These are phyloP conservation scores for Pseudocercospora musae DNA, from an alignment of 2,329 filamentous ascomycete genomes.

Conservation along the genomic window DNA sequence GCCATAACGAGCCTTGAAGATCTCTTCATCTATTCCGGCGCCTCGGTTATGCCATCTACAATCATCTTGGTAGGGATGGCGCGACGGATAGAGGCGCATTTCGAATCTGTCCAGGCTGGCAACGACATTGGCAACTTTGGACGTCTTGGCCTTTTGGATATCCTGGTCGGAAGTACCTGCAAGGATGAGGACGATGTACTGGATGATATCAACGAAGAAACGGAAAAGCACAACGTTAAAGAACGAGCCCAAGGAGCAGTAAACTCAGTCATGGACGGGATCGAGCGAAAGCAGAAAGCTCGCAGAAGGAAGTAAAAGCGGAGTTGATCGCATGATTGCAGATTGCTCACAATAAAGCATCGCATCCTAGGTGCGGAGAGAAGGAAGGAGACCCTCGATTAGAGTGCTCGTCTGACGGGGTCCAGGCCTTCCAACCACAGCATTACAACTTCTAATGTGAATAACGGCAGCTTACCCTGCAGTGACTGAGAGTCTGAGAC, in stretches of 20 bases:
- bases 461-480: background rate
- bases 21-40: slow-evolving; percentile 62
- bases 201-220: slow-evolving; percentile 55
- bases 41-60: slow-evolving; percentile 57
- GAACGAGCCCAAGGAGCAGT: slow-evolving; percentile 40
- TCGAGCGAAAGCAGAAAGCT: slow-evolving; percentile 15
- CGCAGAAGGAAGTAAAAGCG: slow-evolving; percentile 7
- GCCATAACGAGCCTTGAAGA: slow-evolving; percentile 64
- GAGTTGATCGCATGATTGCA: background rate
- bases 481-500: background rate
- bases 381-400: background rate
- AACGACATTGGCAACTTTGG: slow-evolving; percentile 38
- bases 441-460: background rate
- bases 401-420: background rate
- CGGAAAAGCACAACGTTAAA: slow-evolving; percentile 53
- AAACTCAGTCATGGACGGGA: slow-evolving; percentile 11
- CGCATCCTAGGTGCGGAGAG: background rate
- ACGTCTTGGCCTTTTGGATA: slow-evolving; percentile 58
- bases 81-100: slow-evolving; percentile 57
- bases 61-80: slow-evolving; percentile 60
- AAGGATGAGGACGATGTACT: slow-evolving; percentile 51
- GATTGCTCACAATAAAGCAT: background rate
- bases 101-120: slow-evolving; percentile 38
- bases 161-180: slow-evolving; percentile 53
- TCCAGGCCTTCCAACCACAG: background rate